Conservation (phyloP, 306 rosid species). For the Cucumis sativus region DNA sequence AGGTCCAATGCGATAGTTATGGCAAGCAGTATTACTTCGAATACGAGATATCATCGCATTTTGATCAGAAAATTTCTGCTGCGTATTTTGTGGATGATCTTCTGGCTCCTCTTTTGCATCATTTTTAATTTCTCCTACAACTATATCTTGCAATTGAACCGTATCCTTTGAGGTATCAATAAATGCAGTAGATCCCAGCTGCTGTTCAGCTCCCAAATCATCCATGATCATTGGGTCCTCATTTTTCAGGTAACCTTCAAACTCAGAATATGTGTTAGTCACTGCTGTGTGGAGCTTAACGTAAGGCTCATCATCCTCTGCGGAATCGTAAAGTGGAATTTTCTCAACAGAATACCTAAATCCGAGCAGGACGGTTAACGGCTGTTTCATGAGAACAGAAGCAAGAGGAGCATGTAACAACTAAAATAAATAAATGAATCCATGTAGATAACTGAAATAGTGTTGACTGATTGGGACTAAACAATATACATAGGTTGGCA, state of each 20-base stretch:
- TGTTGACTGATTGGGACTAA: not conserved
- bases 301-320: conserved; percentile 80
- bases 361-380: conserved; percentile 11
- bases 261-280: conserved; percentile 19
- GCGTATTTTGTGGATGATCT: conserved; percentile 33
- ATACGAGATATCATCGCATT: conserved; percentile 66
- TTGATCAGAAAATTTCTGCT: conserved; percentile 38
- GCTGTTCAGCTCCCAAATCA: conserved; percentile 29
- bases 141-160: conserved; percentile 31
- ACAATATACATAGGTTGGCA: not conserved
- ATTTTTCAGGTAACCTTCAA: conserved; percentile 22
- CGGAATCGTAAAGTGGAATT: conserved; percentile 89
- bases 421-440: not conserved
- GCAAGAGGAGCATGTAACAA: not conserved
- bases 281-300: conserved; percentile 22
- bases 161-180: conserved; percentile 34
- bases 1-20: conserved; percentile 55
- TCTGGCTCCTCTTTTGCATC: conserved; percentile 37
- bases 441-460: not conserved
- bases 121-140: conserved; percentile 29
- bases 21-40: conserved; percentile 45
- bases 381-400: not conserved
- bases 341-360: conserved; percentile 87
- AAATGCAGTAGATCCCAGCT: conserved; percentile 31
- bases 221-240: conserved; percentile 26